Evolutionary conservation across 2,329 filamentous ascomycete genomes (phyloP), one percentile per base, ranked within the genome.

Genomic region (Fusarium temperatum): DNA sequence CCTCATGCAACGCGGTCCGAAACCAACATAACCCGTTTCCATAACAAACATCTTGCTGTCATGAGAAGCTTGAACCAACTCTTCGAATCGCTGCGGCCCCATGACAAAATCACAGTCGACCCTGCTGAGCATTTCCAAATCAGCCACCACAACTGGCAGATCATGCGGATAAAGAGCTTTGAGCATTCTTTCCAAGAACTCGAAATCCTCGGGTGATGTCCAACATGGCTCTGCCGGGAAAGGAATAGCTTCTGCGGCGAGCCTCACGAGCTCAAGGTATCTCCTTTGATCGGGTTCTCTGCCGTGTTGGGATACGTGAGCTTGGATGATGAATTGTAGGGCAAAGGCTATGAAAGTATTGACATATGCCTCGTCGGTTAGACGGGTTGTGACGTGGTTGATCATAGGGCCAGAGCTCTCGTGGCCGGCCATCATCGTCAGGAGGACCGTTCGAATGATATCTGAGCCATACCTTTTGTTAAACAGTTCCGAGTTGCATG

Each of bases 41-140:
- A 35, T 26, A 2, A 59, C 2, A 8, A 59, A 59, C 0, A 59
- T 20, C 20, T 3, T 20, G 1, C 35, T 36, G 7, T 3, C 20
- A n/a, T n/a, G 2, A 36, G 41, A 38, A 48, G 4, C 4, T 2
- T 0, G 3, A 15, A 32, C 10, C 1, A 3, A 2, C 3, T 20
- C 22, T 24, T 1, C 17, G 2, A 30, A n/a, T 13, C 38, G 26
- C 22, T 6, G 38, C 22, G n/a, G 15, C 8, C 28, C 26, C 13
- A 20, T 13, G 11, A 14, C 1, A 3, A 32, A 18, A 24, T 51
- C 28, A 2, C 11, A 51, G 6, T 32, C 8, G 0, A 51, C 10
- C 28, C 28, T 51, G 4, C 28, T 51, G 3, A 36, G 17, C 5
- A 36, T 36, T 8, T 53, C 6, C 2, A 53, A 36, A 26, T 24